Evolutionary conservation across 495 filamentous ascomycete genomes (phyloP).

Genomic region (Lindgomyces ingoldianus): DNA sequence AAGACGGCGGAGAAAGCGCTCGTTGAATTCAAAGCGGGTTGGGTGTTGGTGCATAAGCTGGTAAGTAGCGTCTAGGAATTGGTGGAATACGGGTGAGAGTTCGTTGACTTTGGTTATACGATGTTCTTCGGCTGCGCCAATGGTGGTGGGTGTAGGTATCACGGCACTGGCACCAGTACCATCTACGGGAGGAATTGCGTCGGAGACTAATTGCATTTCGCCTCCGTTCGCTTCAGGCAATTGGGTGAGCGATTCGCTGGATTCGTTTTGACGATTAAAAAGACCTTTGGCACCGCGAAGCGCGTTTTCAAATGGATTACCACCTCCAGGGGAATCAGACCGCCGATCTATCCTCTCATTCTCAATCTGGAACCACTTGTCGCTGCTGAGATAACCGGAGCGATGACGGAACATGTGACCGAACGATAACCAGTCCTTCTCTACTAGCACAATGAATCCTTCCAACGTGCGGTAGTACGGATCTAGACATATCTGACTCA

Average conservation of each 20-base stretch:
- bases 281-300: conserved; percentile 85
- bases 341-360: conserved; percentile 63
- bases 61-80: conserved; percentile 94
- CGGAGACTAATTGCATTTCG: conserved; percentile 54
- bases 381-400: conserved; percentile 79
- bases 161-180: too few species aligned
- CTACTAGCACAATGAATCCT: conserved; percentile 91
- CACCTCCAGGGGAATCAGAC: conserved; percentile 46
- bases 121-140: conserved; percentile 51
- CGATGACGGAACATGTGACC: conserved; percentile 96
- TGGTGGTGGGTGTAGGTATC: conserved; percentile 30
- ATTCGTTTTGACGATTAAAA: conserved; percentile 76
- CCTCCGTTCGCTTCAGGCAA: conserved; percentile 50
- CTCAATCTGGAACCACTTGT: conserved; percentile 93
- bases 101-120: conserved; percentile 70
- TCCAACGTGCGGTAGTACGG: conserved; percentile 95
- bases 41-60: conserved; percentile 87
- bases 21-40: conserved; percentile 93
- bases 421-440: conserved; percentile 98
- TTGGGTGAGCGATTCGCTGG: conserved; percentile 62
- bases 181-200: conserved; percentile 37
- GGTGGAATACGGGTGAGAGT: conserved; percentile 95
- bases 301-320: conserved; percentile 82
- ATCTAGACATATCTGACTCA: conserved; percentile 91
- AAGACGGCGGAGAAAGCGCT: conserved; percentile 85